Conservation (phyloP, 2,329 filamentous ascomycete species). For the Calonectria hongkongensis region DNA sequence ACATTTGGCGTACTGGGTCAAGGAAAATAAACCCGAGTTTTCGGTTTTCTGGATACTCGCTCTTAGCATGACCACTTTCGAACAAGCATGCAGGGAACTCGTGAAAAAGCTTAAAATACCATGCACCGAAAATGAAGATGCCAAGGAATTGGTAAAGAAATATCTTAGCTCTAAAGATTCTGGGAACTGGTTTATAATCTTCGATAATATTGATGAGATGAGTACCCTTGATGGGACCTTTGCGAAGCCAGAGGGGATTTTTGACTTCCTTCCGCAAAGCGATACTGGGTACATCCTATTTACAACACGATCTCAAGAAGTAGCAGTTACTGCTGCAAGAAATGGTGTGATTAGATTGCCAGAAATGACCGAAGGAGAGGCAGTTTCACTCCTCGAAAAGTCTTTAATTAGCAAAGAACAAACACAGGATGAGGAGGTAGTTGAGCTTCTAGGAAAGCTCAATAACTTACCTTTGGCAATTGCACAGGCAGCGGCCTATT, state of each 20-base stretch:
- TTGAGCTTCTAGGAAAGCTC: constrained; percentile 55
- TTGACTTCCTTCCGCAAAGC: constrained; percentile 58
- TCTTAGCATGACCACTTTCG: constrained; percentile 60
- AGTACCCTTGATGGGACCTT: constrained; percentile 41
- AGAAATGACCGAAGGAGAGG: constrained; percentile 44
- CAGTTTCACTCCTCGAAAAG: constrained; percentile 47
- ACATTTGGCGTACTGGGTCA: constrained; percentile 52
- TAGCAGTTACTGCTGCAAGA: constrained; percentile 41
- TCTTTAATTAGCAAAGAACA: constrained; percentile 33
- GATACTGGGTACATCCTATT: constrained; percentile 59
- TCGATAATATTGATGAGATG: constrained; percentile 64
- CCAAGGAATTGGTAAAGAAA: constrained; percentile 75
- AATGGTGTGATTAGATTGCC: not conserved
- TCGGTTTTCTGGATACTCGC: constrained; percentile 67
- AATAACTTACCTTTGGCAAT: constrained; percentile 62
- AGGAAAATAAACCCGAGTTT: constrained; percentile 57
- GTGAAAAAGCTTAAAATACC: constrained; percentile 57
- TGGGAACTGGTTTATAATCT: constrained; percentile 62
- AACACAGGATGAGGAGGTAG: not conserved
- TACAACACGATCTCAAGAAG: constrained; percentile 58
- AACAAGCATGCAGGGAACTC: constrained; percentile 62
- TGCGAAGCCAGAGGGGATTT: not conserved
- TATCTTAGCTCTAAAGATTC: constrained; percentile 53
- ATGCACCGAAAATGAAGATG: constrained; percentile 71
- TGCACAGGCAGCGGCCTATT: constrained; percentile 63